Evolutionary conservation across 179 eudicot species (phyloP).

Genomic region (Vitellaria paradoxa): DNA sequence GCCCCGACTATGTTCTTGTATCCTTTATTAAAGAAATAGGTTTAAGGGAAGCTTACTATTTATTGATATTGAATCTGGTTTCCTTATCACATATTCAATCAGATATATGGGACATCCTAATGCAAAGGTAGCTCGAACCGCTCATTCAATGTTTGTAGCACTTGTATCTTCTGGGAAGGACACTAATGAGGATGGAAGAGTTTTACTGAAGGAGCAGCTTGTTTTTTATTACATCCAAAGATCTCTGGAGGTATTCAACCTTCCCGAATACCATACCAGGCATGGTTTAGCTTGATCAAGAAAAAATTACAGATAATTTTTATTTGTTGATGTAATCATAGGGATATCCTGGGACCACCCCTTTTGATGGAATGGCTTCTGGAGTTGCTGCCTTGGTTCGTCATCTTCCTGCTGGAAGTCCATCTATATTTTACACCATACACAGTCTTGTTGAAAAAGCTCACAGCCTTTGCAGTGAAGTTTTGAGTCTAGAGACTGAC

Average conservation of each 20-base stretch:
- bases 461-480: constrained; percentile 41
- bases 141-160: constrained; percentile 77
- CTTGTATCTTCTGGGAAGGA: constrained; percentile 79
- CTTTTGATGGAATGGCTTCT: constrained; percentile 90
- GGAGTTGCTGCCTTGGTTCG: constrained; percentile 88
- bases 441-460: constrained; percentile 74
- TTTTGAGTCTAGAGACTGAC: constrained; percentile 31
- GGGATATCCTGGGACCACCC: constrained; percentile 84
- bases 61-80: constrained; percentile 9
- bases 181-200: constrained; percentile 54
- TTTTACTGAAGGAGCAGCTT: constrained; percentile 78
- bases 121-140: constrained; percentile 74
- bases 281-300: constrained; percentile 5
- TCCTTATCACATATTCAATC: constrained; percentile 39
- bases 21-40: constrained; percentile 35
- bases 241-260: constrained; percentile 69
- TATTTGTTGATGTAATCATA: constrained; percentile 21
- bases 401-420: constrained; percentile 93
- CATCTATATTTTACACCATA: constrained; percentile 70
- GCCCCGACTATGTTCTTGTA: constrained; percentile 94
- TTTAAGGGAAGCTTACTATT: background rate
- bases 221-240: constrained; percentile 84
- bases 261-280: constrained; percentile 9
- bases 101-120: constrained; percentile 92
- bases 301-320: constrained; percentile 12